Conservation (phyloP, 1,284 basidiomycete species). For the Rhodofomes roseus region DNA sequence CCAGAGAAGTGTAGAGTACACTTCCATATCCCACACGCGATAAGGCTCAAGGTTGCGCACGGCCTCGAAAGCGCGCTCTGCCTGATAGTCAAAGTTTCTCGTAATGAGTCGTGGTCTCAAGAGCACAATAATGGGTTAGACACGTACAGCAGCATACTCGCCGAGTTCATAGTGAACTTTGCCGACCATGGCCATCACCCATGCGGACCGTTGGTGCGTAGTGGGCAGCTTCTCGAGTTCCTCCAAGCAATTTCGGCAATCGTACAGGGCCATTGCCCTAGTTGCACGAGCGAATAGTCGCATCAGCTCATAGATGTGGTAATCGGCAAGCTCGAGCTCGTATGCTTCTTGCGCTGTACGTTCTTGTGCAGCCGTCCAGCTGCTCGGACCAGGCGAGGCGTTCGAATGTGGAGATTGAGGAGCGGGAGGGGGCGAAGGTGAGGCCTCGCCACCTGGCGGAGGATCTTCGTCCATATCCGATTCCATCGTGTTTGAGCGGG, state of each 20-base stretch:
- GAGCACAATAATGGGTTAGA: constrained; percentile 1
- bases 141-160: constrained; percentile 81
- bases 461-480: constrained; percentile 67
- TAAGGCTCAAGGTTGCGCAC: constrained; percentile 81
- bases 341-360: constrained; percentile 68
- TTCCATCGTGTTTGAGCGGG: constrained; percentile 55
- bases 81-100: constrained; percentile 39
- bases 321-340: constrained; percentile 70
- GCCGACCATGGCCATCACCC: constrained; percentile 79
- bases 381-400: constrained; percentile 51
- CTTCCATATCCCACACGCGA: constrained; percentile 86
- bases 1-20: constrained; percentile 93
- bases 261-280: constrained; percentile 69
- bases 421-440: constrained; percentile 41
- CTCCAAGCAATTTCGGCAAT: constrained; percentile 69
- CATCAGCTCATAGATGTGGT: constrained; percentile 79
- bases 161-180: constrained; percentile 84
- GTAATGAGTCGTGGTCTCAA: constrained; percentile 13
- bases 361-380: constrained; percentile 58
- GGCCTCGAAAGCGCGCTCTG: constrained; percentile 82
- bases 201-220: constrained; percentile 70
- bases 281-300: constrained; percentile 78
- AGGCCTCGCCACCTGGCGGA: constrained; percentile 40
- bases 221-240: constrained; percentile 77
- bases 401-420: constrained; percentile 54